Conservation (phyloP, 2,329 filamentous ascomycete genomes). For the Clonostachys chloroleuca region DNA sequence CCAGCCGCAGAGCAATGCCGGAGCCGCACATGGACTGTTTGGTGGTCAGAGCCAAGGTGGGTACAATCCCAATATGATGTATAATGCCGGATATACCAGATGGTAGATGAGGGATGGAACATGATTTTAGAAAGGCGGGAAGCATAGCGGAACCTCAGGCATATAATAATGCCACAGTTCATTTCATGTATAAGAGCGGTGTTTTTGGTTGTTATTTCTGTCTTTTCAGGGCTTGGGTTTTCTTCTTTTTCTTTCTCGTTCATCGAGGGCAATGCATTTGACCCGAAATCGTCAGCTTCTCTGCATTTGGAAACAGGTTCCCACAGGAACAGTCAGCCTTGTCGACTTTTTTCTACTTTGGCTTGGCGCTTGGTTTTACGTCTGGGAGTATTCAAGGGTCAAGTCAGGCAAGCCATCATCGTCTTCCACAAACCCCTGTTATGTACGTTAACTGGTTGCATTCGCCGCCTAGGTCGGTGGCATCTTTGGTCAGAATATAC, state of each 20-base stretch:
- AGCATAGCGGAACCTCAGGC: too few relatives aligned
- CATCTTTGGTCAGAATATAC: conserved; percentile 35
- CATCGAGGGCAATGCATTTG: too few relatives aligned
- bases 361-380: neutral
- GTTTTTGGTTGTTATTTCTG: neutral
- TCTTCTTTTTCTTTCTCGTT: neutral
- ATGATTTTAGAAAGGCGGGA: too few relatives aligned
- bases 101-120: conserved; percentile 1
- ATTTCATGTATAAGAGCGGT: neutral
- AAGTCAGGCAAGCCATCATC: conserved; percentile 66
- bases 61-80: conserved; percentile 87
- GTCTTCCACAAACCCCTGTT: conserved; percentile 55
- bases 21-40: conserved; percentile 86
- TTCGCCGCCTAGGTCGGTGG: conserved; percentile 20
- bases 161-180: neutral
- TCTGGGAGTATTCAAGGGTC: conserved; percentile 16
- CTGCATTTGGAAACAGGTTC: too few relatives aligned
- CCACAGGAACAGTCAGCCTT: too few relatives aligned
- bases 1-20: conserved; percentile 74
- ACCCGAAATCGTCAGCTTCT: too few relatives aligned
- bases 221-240: neutral
- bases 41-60: conserved; percentile 89
- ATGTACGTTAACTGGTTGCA: conserved; percentile 61
- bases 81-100: conserved; percentile 43
- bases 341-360: neutral